These are phyloP conservation scores for Eutrema yunnanense DNA, from an alignment of 345 rosid species.

Conservation along the genomic window DNA sequence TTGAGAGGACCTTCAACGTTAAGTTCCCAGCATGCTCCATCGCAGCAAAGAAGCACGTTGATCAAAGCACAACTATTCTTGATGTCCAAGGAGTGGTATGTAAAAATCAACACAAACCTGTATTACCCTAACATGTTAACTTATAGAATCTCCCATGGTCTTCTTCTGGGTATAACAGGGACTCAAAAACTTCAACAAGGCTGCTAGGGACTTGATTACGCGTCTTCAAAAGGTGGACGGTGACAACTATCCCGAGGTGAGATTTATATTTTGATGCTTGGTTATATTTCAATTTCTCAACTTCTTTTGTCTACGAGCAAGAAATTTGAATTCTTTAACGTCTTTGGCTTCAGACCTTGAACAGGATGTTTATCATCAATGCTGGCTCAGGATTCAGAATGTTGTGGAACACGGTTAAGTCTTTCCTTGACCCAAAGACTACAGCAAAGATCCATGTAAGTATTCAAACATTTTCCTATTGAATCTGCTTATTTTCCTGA, in stretches of 20 bases:
- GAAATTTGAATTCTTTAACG: neutral
- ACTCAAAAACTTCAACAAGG: slow-evolving; percentile 77
- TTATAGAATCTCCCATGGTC: neutral
- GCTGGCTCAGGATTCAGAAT: slow-evolving; percentile 99
- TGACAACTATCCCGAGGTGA: slow-evolving; percentile 92
- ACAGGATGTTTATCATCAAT: slow-evolving; percentile 96
- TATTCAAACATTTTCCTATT: neutral
- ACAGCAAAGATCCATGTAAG: slow-evolving; percentile 93
- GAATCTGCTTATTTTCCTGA: neutral
- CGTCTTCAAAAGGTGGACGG: slow-evolving; percentile 88
- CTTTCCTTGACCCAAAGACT: slow-evolving; percentile 96
- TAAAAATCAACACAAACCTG: neutral
- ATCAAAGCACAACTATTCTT: slow-evolving; percentile 92
- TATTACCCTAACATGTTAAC: no score
- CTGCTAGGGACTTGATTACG: slow-evolving; percentile 85
- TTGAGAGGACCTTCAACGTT: slow-evolving; percentile 67
- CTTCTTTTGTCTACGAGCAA: neutral
- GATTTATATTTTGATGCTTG: neutral
- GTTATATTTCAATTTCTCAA: neutral
- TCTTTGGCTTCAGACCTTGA: slow-evolving; percentile 57
- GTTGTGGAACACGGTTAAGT: slow-evolving; percentile 93
- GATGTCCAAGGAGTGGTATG: slow-evolving; percentile 99
- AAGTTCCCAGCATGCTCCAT: slow-evolving; percentile 91
- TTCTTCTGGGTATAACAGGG: slow-evolving; percentile 44
- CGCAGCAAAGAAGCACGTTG: slow-evolving; percentile 82